Base-by-base conservation (phyloP, 169 alveolate genomes). In the Besnoitia besnoiti region DNA sequence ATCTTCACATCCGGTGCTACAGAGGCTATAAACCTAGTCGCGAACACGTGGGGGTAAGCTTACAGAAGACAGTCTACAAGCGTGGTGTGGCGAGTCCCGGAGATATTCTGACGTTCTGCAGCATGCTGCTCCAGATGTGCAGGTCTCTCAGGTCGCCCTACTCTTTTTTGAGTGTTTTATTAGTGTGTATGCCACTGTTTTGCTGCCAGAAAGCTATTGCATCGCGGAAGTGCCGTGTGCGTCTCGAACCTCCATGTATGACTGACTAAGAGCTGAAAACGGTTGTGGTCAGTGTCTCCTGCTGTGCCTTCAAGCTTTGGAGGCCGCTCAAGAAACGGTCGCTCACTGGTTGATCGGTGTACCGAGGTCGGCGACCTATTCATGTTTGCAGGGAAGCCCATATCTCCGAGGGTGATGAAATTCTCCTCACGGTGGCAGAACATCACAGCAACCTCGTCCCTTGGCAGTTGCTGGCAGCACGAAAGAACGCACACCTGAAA, bases 361-460 rank as follows among this genome's bases (percentile, higher is more conserved):
- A 10, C 19, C 19, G 62, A 14, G 44, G 46, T 67, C 44, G 1
- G 8, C 80, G 14, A 5, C n/a, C n/a, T 7, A n/a, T 67, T 19
- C n/a, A 42, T 67, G n/a, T 30, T 8, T 51, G 59, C 77, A 91
- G 94, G 5, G 91, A 91, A 3, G 92, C 73, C 46, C 42, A 44
- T 76, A 19, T 91, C n/a, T 33, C 33, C 49, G 90, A 77, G 42
- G 94, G 89, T 37, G 85, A 42, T 73, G 89, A 75, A 79, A 40
- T 75, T 27, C 30, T 88, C 33, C 50, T 82, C 33, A 33, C 88
- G 59, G 93, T 85, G 35, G 93, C 93, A 77, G 96, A 94, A 79
- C 96, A 94, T 40, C 96, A 94, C 92, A 77, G 92, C 85, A 94
- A 94, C 94, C 79, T 94, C 39, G 95, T 94, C 10, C 96, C 96